Evolutionary conservation across 768 basidiomycete species (phyloP), one percentile per base, ranked within the genome.

Genomic region (Inosperma sp.): DNA sequence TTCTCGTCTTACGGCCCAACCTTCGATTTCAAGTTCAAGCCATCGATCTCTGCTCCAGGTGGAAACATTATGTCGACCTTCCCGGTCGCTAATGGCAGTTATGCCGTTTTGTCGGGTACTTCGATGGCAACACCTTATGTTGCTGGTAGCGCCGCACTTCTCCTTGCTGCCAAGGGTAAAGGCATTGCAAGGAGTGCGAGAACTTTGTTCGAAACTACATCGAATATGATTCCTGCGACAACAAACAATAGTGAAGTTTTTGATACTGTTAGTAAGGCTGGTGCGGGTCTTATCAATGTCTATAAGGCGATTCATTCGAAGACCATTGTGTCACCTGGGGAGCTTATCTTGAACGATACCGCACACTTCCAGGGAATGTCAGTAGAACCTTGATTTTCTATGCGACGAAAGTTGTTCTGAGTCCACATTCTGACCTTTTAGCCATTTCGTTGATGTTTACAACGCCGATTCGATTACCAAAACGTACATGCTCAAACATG

Each of bases 341-440:
- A 83, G 59, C 65, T 86, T 12, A 56, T 79, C 26, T 65, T 84
- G 30, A 86, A 85, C 56, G 83, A 84, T 59, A 84, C 82, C 2
- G 71, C 76, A 7, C 70, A 82, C 57, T 78, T 80, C 62, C 60
- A 67, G 34, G 59, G 64, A 36, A 41, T 55, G 77, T 77, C 59
- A 56, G 75, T 66, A 8, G 30, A 23, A 53, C 21, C 35, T 34
- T 13, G 34, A n/a, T 14, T 13, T 12, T 30, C 14, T 42, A 31
- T 39, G 29, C 56, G 30, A n/a, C 8, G 53, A 65, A 35, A 31
- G 21, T 21, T 29, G 25, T 33, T 22, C 14, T 14, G 19, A 14
- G 22, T 14, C 3, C 23, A 34, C 16, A 49, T 42, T 37, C 21
- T 37, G 7, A 22, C 8, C 17, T 40, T 16, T 9, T 54, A 78